phyloP scores from a whole-genome alignment of 345 rosid species.

The Linum tenue region DNA sequence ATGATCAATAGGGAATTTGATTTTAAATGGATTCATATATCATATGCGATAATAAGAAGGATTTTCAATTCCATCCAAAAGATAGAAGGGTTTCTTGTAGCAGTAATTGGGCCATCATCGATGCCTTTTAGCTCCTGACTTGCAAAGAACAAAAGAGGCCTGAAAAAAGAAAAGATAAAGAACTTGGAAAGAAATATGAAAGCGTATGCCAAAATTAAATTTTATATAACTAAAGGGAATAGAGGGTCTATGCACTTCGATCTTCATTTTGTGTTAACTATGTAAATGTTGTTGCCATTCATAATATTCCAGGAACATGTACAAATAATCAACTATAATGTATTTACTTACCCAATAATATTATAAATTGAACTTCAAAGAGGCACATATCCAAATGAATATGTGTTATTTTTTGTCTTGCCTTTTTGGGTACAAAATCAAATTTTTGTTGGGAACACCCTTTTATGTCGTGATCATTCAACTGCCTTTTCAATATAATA shows the following conservation, averaged over 20 bases:
- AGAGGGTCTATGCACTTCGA: no score
- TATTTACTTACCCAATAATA: no score
- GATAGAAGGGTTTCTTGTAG: not conserved
- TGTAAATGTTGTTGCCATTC: no score
- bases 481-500: conserved; percentile 39
- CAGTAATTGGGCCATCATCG: conserved; percentile 8
- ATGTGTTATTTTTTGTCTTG: not conserved
- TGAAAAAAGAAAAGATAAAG: not conserved
- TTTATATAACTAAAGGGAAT: no score
- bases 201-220: not conserved
- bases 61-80: no score
- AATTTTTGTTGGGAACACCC: conserved; percentile 19
- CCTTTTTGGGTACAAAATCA: conserved; percentile 20
- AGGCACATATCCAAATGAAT: conserved; percentile 1
- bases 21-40: no score
- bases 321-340: no score
- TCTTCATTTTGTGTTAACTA: no score
- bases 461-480: conserved; percentile 17
- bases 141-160: conserved; percentile 1
- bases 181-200: not conserved
- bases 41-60: no score
- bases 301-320: no score
- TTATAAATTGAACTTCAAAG: not conserved
- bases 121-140: conserved; percentile 10
- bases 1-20: no score